phyloP scores from a whole-genome alignment of 208 protist species.

The Angomonas desouzai region DNA sequence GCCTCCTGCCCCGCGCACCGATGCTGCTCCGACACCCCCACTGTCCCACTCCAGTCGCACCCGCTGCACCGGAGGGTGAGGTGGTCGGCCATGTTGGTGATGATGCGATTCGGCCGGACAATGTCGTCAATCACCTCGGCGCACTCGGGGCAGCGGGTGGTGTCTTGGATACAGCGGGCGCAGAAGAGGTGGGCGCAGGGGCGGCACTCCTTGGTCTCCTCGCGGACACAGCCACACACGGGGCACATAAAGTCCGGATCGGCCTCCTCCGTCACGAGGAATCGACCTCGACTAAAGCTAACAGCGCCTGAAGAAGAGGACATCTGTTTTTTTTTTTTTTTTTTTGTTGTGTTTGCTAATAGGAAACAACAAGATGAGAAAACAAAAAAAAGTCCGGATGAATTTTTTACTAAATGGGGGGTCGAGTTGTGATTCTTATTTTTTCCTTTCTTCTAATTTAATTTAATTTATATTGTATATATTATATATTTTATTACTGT shows the following conservation, averaged over 20 bases:
- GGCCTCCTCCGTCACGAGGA: conserved; percentile 13
- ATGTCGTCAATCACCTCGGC: not conserved
- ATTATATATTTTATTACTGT: too few species aligned
- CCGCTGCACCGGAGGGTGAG: conserved; percentile 15
- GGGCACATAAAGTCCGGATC: conserved; percentile 27
- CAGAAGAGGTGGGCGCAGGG: conserved; percentile 29
- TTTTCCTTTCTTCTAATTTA: too few species aligned
- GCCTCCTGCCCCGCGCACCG: conserved; percentile 6
- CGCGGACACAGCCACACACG: conserved; percentile 25
- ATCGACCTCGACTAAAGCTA: conserved; percentile 4
- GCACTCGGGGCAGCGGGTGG: conserved; percentile 17
- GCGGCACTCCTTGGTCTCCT: conserved; percentile 15
- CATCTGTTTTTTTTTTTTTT: conserved; percentile 15
- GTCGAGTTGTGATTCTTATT: conserved; percentile 11
- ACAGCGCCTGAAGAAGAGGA: not conserved
- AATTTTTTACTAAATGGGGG: not conserved
- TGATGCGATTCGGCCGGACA: conserved; percentile 18
- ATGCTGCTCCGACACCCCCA: conserved; percentile 12
- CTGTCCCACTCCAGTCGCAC: conserved; percentile 20
- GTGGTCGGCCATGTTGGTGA: conserved; percentile 16
- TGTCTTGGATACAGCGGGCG: conserved; percentile 7
- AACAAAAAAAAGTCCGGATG: conserved; percentile 13
- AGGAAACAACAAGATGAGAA: conserved; percentile 13
- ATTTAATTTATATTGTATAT: too few species aligned
- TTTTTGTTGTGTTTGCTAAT: not conserved